Evolutionary conservation across 1,284 basidiomycete species (phyloP), one percentile per base, ranked within the genome.

Genomic region (Fomitopsis betulina): DNA sequence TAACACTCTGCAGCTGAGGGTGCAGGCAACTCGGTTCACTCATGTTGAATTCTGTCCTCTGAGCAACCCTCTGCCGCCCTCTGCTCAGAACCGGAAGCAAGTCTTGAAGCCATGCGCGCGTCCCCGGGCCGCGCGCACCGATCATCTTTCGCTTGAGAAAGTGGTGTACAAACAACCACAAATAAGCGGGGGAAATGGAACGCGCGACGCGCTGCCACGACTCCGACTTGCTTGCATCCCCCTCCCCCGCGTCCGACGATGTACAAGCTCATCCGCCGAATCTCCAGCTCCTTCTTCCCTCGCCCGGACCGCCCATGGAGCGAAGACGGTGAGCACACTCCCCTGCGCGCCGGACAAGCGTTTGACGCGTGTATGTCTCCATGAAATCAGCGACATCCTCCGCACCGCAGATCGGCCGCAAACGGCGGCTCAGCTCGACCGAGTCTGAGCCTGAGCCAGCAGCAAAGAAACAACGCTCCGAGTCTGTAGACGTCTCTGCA

Each of bases 251-350:
- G 57, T 54, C 57, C 30, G 51, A 40, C 59, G 19, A 89, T 90
- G 87, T 88, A 87, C 73, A 79, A 80, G 62, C 76, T 91, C 62
- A 75, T 91, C 63, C 79, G 87, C 61, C 83, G 86, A 42, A 84
- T 90, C 56, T 89, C 87, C 0, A 78, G 80, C 64, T 84, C 84
- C n/a, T 77, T 89, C 35, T 82, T 88, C 65, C 84, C 84, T 32
- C 81, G 86, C 56, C 79, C 84, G 32, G 87, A 90, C 71, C 77
- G 85, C 58, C 85, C 86, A 49, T 89, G 87, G 87, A 78, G 79
- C 62, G 87, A 89, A 60, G 87, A 90, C 70, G 85, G 87, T 89
- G 64, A 75, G 84, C 76, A 23, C 42, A 50, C 54, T 55, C 53
- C 40, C 60, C 55, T 45, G 25, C 33, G 60, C 56, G 57, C 63